Evolutionary conservation across 352 stramenopile genomes (phyloP).

Genomic region (Pseudoperonospora humuli): DNA sequence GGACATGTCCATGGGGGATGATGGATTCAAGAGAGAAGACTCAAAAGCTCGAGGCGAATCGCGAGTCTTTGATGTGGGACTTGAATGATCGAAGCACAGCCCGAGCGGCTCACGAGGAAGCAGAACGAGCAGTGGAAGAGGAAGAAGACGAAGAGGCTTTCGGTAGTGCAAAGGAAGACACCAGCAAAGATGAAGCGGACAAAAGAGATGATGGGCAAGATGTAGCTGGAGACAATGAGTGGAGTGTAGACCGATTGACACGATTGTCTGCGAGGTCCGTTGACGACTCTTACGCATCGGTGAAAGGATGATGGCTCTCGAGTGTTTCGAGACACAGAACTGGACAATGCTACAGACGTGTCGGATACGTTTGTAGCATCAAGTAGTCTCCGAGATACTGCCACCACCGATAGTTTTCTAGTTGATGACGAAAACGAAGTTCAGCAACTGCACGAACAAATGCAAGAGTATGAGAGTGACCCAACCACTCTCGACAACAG

Average conservation of each 20-base stretch:
- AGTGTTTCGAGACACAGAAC: constrained; percentile 28
- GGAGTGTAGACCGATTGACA: too few relatives aligned
- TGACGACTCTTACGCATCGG: constrained; percentile 34
- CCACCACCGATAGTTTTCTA: too few relatives aligned
- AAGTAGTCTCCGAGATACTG: not conserved
- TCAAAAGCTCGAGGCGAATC: too few relatives aligned
- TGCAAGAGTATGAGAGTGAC: too few relatives aligned
- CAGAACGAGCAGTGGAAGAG: constrained; percentile 14
- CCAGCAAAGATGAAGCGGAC: constrained; percentile 12
- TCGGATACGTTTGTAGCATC: constrained; percentile 15
- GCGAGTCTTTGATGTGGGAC: constrained; percentile 12
- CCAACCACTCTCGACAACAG: too few relatives aligned
- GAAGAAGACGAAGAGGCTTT: constrained; percentile 29
- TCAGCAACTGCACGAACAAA: too few relatives aligned
- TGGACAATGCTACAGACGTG: constrained; percentile 10
- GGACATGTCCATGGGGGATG: constrained; percentile 16
- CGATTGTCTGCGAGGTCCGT: too few relatives aligned
- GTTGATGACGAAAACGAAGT: too few relatives aligned
- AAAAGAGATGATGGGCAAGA: constrained; percentile 13
- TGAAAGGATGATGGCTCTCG: constrained; percentile 7
- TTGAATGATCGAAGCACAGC: constrained; percentile 19
- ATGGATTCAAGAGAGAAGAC: too few relatives aligned
- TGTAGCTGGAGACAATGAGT: too few relatives aligned
- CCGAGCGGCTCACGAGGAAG: constrained; percentile 10
- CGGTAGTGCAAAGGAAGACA: constrained; percentile 19